These are phyloP conservation scores for Bauhinia variegata DNA, from an alignment of 306 rosid genomes.

Conservation along the genomic window DNA sequence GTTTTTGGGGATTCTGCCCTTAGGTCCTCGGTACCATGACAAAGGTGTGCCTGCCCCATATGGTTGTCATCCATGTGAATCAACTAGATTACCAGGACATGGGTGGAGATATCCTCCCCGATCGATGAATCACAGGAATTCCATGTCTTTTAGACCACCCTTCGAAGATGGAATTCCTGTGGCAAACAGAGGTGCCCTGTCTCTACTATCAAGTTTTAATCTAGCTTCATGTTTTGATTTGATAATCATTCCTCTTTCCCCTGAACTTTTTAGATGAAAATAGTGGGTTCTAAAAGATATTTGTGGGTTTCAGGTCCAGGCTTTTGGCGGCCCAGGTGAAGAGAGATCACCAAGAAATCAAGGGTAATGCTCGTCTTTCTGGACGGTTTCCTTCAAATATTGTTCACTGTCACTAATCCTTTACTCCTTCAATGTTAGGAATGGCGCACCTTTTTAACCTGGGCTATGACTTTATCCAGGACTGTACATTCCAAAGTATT, in stretches of 20 bases:
- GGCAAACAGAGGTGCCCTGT: conserved; percentile 64
- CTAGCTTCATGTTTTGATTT: background rate
- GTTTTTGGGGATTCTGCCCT: conserved; percentile 27
- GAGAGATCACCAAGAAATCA: conserved; percentile 31
- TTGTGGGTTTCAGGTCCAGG: conserved; percentile 64
- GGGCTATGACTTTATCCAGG: conserved; percentile 51
- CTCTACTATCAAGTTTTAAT: background rate
- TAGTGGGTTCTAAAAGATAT: conserved; percentile 19
- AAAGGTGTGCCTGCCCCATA: conserved; percentile 58
- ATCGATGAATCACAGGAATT: conserved; percentile 63
- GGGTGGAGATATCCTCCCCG: conserved; percentile 85
- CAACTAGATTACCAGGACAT: conserved; percentile 64
- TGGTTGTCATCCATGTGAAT: conserved; percentile 77
- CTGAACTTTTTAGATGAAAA: conserved; percentile 9
- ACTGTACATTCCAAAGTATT: conserved; percentile 42
- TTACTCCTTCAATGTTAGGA: conserved; percentile 45
- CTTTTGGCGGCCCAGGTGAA: conserved; percentile 86
- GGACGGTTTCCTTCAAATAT: no score
- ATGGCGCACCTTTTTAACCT: conserved; percentile 46
- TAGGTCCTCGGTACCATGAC: conserved; percentile 74
- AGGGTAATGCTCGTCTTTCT: no score
- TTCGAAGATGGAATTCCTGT: conserved; percentile 78
- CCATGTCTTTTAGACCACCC: conserved; percentile 75
- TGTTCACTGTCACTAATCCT: conserved; percentile 26
- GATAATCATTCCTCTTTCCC: background rate